Percentiles rank a stretch among this genome's conserved stretches.
phyloP scores from a whole-genome alignment of 768 basidiomycete species.

The Daedalea quercina region DNA sequence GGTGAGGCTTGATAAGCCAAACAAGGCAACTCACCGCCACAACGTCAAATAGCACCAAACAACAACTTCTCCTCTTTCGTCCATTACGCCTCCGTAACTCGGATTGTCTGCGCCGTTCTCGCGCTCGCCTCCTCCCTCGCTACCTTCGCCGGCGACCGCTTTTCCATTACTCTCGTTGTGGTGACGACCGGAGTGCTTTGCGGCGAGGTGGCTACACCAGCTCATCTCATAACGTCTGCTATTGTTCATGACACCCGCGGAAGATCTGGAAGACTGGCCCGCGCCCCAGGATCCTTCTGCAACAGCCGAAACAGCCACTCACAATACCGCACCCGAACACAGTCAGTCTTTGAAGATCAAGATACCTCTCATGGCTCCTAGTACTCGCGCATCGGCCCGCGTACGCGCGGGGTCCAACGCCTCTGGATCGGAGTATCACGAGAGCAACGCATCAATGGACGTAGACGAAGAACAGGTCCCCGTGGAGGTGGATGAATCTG shows the following conservation, averaged over 20 bases:
- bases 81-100: neutral
- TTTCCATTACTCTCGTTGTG: neutral
- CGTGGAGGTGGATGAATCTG: conserved; percentile 16
- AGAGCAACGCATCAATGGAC: conserved; percentile 25
- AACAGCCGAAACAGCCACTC: neutral
- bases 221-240: neutral
- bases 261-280: neutral
- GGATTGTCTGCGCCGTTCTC: neutral
- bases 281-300: neutral
- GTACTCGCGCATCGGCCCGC: conserved; percentile 15
- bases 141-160: neutral
- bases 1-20: conserved; percentile 3
- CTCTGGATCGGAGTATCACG: conserved; percentile 30
- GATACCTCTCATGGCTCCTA: conserved; percentile 19
- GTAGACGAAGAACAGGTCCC: conserved; percentile 18
- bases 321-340: neutral
- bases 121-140: neutral
- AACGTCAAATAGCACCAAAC: conserved; percentile 4
- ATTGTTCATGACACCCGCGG: conserved; percentile 1
- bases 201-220: neutral
- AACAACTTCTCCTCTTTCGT: neutral
- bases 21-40: conserved; percentile 1
- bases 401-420: conserved; percentile 16
- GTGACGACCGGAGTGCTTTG: neutral
- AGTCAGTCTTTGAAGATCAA: conserved; percentile 10